Percentiles rank a stretch among this genome's conserved stretches.
phyloP scores from a whole-genome alignment of 495 filamentous ascomycete genomes.

The Daldinia grandis region DNA sequence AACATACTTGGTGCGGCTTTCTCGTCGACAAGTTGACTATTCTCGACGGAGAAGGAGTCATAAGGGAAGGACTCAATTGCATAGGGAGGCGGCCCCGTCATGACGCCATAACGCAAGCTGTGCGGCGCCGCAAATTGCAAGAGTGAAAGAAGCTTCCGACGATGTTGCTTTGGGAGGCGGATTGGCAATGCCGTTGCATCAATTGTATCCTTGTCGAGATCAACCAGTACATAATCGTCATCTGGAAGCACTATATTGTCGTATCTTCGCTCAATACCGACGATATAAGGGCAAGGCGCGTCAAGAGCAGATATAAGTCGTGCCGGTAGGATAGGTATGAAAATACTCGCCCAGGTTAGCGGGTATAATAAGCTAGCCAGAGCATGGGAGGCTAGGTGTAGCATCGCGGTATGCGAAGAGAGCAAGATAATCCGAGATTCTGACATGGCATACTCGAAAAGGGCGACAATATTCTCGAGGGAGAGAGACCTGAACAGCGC shows the following conservation, averaged over 20 bases:
- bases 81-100: constrained; percentile 88
- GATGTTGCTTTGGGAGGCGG: constrained; percentile 84
- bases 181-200: constrained; percentile 78
- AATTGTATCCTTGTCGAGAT: constrained; percentile 89
- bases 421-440: constrained; percentile 96
- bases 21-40: constrained; percentile 76
- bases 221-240: constrained; percentile 96
- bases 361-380: constrained; percentile 87
- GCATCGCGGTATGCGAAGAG: constrained; percentile 95
- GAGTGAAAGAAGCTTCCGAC: constrained; percentile 86
- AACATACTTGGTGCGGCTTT: constrained; percentile 74
- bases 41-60: constrained; percentile 89
- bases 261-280: constrained; percentile 93
- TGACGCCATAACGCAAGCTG: constrained; percentile 85
- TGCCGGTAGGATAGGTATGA: constrained; percentile 90
- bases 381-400: constrained; percentile 88
- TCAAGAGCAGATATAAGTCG: constrained; percentile 88
- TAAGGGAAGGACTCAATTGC: constrained; percentile 91
- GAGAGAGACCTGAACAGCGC: constrained; percentile 89
- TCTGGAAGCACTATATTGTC: constrained; percentile 90
- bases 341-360: constrained; percentile 88
- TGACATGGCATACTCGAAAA: constrained; percentile 92
- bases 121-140: constrained; percentile 91
- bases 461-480: constrained; percentile 86
- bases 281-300: constrained; percentile 95